A percentile compares a stretch with the other conserved stretches of the same genome.
These are phyloP conservation scores for Lolium perenne DNA, from an alignment of 176 grass and related monocot species.

Conservation along the genomic window DNA sequence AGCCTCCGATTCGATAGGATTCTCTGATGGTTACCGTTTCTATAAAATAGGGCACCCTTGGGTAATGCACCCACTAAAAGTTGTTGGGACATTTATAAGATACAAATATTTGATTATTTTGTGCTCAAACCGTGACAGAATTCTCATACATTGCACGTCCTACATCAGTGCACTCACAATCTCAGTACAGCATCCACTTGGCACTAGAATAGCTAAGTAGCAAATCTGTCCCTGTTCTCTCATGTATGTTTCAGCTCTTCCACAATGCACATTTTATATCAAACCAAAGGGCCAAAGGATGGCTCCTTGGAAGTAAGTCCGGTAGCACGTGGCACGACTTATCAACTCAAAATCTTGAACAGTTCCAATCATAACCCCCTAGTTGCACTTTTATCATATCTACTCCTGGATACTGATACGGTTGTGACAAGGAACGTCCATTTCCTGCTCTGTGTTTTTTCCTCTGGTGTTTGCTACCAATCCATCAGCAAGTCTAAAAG, in stretches of 20 bases:
- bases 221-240: constrained; percentile 1
- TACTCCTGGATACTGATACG: too few relatives aligned
- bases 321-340: background rate
- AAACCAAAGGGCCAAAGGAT: background rate
- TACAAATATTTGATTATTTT: background rate
- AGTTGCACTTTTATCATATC: too few relatives aligned
- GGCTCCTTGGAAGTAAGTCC: background rate
- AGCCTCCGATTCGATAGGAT: constrained; percentile 2
- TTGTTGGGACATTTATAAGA: background rate
- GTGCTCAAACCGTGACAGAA: background rate
- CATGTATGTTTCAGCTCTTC: background rate
- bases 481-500: too few relatives aligned
- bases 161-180: background rate
- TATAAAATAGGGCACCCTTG: background rate
- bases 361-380: background rate
- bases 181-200: background rate
- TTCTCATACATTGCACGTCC: background rate
- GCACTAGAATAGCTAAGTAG: background rate
- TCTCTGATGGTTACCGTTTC: background rate
- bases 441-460: too few relatives aligned
- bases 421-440: too few relatives aligned
- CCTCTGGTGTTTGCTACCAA: too few relatives aligned
- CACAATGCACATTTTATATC: background rate
- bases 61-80: background rate
- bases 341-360: background rate